Evolutionary conservation across 1,139 yeast genomes (phyloP).

Genomic region (Zygosaccharomyces pseudobailii): DNA sequence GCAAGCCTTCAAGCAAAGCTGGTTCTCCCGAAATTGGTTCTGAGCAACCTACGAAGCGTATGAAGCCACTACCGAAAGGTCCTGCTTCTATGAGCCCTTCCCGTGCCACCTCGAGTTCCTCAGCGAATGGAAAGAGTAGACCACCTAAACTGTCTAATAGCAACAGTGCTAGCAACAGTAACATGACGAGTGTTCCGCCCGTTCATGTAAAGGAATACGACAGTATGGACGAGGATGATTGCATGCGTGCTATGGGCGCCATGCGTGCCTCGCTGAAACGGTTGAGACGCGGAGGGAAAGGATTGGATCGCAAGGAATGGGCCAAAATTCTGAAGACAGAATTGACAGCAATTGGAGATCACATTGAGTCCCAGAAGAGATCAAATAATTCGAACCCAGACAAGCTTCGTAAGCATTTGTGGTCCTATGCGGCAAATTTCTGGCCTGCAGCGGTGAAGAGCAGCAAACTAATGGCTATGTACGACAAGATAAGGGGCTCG

Average conservation of each 20-base stretch:
- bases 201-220: slow-evolving; percentile 56
- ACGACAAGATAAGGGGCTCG: slow-evolving; percentile 49
- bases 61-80: slow-evolving; percentile 13
- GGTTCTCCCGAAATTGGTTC: slow-evolving; percentile 10
- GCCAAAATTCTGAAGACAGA: slow-evolving; percentile 70
- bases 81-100: slow-evolving; percentile 13
- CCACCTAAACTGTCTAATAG: slow-evolving; percentile 2
- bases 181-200: neutral
- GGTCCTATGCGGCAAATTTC: slow-evolving; percentile 86
- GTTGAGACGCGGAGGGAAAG: slow-evolving; percentile 74
- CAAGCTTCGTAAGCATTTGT: slow-evolving; percentile 55
- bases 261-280: slow-evolving; percentile 70
- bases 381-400: slow-evolving; percentile 12
- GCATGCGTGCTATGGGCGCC: slow-evolving; percentile 63
- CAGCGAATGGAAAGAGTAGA: slow-evolving; percentile 3
- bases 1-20: slow-evolving; percentile 13
- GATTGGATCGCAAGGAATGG: slow-evolving; percentile 82
- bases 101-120: slow-evolving; percentile 3
- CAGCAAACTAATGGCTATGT: slow-evolving; percentile 77
- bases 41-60: slow-evolving; percentile 6
- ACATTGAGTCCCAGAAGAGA: slow-evolving; percentile 26
- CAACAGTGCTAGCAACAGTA: neutral
- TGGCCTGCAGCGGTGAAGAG: slow-evolving; percentile 96
- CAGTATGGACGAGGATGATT: slow-evolving; percentile 73
- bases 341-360: slow-evolving; percentile 70